Evolutionary conservation across 768 basidiomycete species (phyloP), one percentile per base, ranked within the genome.

Genomic region (Leccinum ochraceum): DNA sequence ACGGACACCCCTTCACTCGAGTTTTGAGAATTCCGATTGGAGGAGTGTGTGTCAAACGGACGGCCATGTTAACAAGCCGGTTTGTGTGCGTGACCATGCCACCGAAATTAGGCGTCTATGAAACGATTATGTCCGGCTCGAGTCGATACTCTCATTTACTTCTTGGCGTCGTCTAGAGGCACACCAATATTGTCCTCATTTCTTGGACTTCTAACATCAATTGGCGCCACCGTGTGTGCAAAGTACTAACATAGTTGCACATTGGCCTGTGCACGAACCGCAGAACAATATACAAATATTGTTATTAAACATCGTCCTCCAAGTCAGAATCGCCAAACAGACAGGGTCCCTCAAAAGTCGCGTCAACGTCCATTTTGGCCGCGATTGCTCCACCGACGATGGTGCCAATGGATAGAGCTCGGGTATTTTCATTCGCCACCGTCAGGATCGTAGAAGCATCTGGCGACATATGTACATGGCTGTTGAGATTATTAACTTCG

Each of bases 271-370:
- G 26, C 26, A 37, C 28, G 26, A 24, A 16, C 20, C 14, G 34
- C 1, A 28, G 7, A 44, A 16, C 46, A 42, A 32, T 17, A n/a
- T 39, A 37, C 54, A 6, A 28, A 28, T 28, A 62, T 28, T 34
- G 28, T 53, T 30, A 6, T 37, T 56, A 72, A 51, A 44, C 42
- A 3, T 54, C 64, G 32, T 74, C 74, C 22, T 68, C 72, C 51
- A 69, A 34, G 54, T 73, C 72, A 46, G 72, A 75, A 17, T 73
- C 72, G 54, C 57, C 60, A 58, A 73, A 73, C 24, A 73, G 65
- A 60, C 72, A 70, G 13, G 72, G 72, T 22, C 72, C 74, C 14
- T 63, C 62, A 37, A 65, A 68, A 5, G 46, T 53, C 49, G 56
- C 30, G 28, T 66, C 63, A 4, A 39, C 20, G 26, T 61, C 61